phyloP scores from a whole-genome alignment of 2,329 filamentous ascomycete species.

The Aureobasidium leucospermi region DNA sequence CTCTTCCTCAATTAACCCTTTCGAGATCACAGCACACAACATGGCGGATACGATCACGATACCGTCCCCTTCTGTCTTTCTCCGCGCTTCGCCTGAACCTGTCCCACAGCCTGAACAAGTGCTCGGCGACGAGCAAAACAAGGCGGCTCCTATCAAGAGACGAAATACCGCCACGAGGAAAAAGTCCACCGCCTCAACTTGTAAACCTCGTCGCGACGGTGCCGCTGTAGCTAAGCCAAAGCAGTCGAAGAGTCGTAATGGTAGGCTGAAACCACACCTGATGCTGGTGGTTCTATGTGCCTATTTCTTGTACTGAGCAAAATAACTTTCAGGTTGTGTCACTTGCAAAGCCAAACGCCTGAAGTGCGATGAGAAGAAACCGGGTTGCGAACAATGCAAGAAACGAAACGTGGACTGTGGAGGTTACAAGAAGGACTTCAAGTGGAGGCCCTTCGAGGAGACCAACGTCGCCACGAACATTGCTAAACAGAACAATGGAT shows the following conservation, averaged over 20 bases:
- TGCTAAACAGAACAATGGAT: constrained; percentile 42
- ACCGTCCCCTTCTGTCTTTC: constrained; percentile 51
- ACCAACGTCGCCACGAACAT: constrained; percentile 45
- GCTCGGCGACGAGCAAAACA: constrained; percentile 22
- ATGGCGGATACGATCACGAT: constrained; percentile 53
- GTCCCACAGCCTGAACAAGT: constrained; percentile 20
- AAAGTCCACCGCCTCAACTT: constrained; percentile 20
- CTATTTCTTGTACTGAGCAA: constrained; percentile 17
- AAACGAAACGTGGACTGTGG: constrained; percentile 59
- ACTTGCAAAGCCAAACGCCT: constrained; percentile 67
- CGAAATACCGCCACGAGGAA: constrained; percentile 16
- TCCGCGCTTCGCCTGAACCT: constrained; percentile 29
- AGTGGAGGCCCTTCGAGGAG: constrained; percentile 66
- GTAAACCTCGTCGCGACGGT: constrained; percentile 21
- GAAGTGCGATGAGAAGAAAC: constrained; percentile 68
- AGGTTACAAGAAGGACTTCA: constrained; percentile 69
- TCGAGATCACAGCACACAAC: constrained; percentile 14
- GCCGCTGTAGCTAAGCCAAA: constrained; percentile 52
- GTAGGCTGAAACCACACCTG: constrained; percentile 35
- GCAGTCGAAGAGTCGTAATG: constrained; percentile 69
- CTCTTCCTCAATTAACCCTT: not conserved
- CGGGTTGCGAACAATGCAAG: constrained; percentile 58
- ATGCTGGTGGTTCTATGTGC: not conserved
- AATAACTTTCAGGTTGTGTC: constrained; percentile 50
- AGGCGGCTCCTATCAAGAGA: constrained; percentile 16